Evolutionary conservation across 1,284 basidiomycete species (phyloP), one percentile per base, ranked within the genome.

Genomic region (Microbotryum violaceum): DNA sequence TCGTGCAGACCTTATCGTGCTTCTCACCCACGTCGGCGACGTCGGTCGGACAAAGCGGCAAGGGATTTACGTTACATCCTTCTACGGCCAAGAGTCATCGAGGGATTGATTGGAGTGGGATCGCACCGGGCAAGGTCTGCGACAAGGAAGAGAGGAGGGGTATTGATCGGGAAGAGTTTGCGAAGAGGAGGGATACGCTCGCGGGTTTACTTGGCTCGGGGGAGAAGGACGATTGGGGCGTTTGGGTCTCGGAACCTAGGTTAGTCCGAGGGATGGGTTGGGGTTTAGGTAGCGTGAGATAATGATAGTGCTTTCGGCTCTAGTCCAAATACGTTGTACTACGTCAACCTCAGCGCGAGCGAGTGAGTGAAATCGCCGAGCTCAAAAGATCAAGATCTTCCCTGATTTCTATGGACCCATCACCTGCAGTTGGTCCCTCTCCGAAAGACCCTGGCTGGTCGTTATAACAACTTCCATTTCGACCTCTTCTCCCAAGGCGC

Each of bases 361-460:
- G 37, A 42, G 37, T 42, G 37, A 42, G 37, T 42, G 31, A 31
- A 31, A 9, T 3, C 31, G 31, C 8, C 31, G 31, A 31, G 9
- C 31, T 7, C 31, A 31, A 31, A 49, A 27, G 29, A 23, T 21
- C 10, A 14, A 10, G 18, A 23, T 47, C 46, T 33, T n/a, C 7
- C 1, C 16, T 18, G 25, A 18, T 47, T 12, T 0, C 76, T 78
- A 2, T 91, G 83, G 7, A 1, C 31, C 31, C 31, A 10, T 31
- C 31, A 42, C 18, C 37, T 42, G 12, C 14, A 42, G 37, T 42
- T 91, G 89, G 90, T 70, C 71, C 52, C 79, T 87, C 27, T 87
- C 86, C 9, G 89, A 91, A 75, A 80, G 89, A 2, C 88, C 88
- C 0, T 79, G 91, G 31, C 76, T 92, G 6, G 76, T 91, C 44